Conservation (phyloP, 177 flowering plant genomes). For the Tripterygium wilfordii region DNA sequence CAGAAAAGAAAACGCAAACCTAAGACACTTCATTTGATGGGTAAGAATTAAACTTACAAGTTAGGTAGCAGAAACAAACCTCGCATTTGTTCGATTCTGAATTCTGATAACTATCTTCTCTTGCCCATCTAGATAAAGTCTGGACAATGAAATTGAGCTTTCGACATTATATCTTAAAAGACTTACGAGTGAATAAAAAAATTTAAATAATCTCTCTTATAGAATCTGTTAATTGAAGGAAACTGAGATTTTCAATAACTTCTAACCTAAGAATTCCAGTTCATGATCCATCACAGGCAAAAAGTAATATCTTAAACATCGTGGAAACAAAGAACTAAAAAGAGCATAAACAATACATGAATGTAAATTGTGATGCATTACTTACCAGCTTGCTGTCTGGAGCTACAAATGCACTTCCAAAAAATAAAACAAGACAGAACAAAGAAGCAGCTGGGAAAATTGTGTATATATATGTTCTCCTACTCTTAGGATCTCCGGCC, state of each 20-base stretch:
- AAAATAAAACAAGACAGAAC: conserved; percentile 31
- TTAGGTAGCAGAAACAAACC: conserved; percentile 30
- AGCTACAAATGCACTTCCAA: conserved; percentile 35
- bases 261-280: no score
- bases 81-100: conserved; percentile 27
- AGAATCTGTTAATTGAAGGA: no score
- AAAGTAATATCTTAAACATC: neutral
- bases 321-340: neutral
- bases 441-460: conserved; percentile 37
- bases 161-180: neutral
- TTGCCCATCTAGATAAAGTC: conserved; percentile 38
- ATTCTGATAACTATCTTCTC: conserved; percentile 11
- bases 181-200: no score
- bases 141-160: conserved; percentile 21
- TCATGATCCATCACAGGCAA: neutral
- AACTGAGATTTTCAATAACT: no score
- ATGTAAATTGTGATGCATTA: neutral
- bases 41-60: neutral
- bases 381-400: conserved; percentile 41
- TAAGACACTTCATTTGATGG: neutral
- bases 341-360: neutral
- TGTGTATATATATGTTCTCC: conserved; percentile 41
- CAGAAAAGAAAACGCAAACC: conserved; percentile 9
- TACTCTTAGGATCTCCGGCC: conserved; percentile 27
- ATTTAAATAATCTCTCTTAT: no score